phyloP scores from a whole-genome alignment of 2,329 filamentous ascomycete species.

The Fusarium sp. region DNA sequence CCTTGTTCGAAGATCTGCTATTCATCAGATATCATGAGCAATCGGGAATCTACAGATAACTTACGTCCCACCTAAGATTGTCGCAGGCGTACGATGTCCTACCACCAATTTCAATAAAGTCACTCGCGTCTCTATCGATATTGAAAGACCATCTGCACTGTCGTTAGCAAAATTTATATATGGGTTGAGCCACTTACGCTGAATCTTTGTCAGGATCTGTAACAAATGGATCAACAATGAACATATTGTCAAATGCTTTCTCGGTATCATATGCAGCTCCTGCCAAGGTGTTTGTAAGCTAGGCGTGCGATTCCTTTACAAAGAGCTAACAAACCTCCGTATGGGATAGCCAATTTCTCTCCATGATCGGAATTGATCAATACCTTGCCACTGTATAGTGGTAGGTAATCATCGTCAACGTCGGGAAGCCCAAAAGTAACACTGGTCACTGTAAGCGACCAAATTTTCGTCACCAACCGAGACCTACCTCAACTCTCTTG shows the following conservation, averaged over 20 bases:
- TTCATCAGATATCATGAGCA: not conserved
- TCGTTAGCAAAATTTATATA: not conserved
- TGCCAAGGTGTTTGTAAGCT: constrained; percentile 6
- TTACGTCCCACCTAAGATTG: constrained; percentile 50
- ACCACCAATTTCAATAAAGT: constrained; percentile 45
- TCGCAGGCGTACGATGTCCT: constrained; percentile 47
- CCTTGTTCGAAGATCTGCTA: constrained; percentile 50
- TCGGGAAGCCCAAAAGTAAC: constrained; percentile 45
- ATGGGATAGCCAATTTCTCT: constrained; percentile 54
- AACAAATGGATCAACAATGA: constrained; percentile 43
- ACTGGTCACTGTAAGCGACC: constrained; percentile 25
- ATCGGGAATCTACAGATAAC: constrained; percentile 7
- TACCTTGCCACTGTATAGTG: constrained; percentile 57
- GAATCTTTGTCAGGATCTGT: constrained; percentile 38
- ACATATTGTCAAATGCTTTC: constrained; percentile 52
- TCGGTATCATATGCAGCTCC: constrained; percentile 51
- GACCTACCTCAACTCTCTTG: constrained; percentile 42
- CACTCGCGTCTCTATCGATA: constrained; percentile 36
- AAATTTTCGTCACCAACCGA: no score
- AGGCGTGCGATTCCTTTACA: not conserved
- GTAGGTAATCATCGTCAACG: constrained; percentile 48
- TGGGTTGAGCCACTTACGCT: constrained; percentile 24
- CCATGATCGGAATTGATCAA: constrained; percentile 52
- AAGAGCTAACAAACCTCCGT: constrained; percentile 45
- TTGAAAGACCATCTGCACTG: constrained; percentile 48